Conservation (phyloP, 352 stramenopile genomes). For the Pythium folliculosum region DNA sequence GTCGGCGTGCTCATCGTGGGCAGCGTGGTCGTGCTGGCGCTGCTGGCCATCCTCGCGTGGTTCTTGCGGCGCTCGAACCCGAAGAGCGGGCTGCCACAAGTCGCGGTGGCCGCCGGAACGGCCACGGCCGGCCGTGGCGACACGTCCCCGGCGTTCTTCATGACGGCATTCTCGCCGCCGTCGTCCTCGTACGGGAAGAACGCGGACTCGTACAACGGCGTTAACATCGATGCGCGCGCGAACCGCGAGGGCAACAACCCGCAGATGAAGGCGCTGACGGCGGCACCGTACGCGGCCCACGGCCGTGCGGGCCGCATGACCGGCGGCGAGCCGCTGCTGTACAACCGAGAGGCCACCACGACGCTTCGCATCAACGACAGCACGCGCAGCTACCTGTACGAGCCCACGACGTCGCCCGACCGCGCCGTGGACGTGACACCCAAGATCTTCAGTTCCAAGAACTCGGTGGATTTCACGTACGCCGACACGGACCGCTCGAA, state of each 20-base stretch:
- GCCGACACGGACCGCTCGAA: constrained; percentile 30
- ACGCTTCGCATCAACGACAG: constrained; percentile 20
- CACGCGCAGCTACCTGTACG: constrained; percentile 33
- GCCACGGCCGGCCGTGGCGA: not conserved
- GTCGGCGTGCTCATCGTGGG: constrained; percentile 22
- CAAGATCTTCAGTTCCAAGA: constrained; percentile 35
- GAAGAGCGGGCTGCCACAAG: not conserved
- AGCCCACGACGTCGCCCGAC: constrained; percentile 8
- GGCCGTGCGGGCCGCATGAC: not conserved
- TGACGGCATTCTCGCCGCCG: constrained; percentile 14
- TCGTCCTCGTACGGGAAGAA: constrained; percentile 12
- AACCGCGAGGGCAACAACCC: constrained; percentile 12
- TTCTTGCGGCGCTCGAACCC: constrained; percentile 13
- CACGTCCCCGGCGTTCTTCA: constrained; percentile 5
- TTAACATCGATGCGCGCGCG: constrained; percentile 9
- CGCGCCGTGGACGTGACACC: not conserved
- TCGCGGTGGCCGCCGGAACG: not conserved
- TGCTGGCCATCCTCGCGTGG: constrained; percentile 17
- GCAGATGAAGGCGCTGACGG: constrained; percentile 8
- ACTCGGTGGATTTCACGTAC: constrained; percentile 45
- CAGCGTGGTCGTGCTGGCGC: constrained; percentile 13
- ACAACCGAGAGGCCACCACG: constrained; percentile 36
- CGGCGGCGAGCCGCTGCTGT: constrained; percentile 23
- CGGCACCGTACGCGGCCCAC: constrained; percentile 10
- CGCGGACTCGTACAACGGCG: constrained; percentile 6